A percentile compares a stretch with the other conserved stretches of the same genome.
Conservation (phyloP, 192 early-diverging fungal species). For the Coemansia guatemalensis region DNA sequence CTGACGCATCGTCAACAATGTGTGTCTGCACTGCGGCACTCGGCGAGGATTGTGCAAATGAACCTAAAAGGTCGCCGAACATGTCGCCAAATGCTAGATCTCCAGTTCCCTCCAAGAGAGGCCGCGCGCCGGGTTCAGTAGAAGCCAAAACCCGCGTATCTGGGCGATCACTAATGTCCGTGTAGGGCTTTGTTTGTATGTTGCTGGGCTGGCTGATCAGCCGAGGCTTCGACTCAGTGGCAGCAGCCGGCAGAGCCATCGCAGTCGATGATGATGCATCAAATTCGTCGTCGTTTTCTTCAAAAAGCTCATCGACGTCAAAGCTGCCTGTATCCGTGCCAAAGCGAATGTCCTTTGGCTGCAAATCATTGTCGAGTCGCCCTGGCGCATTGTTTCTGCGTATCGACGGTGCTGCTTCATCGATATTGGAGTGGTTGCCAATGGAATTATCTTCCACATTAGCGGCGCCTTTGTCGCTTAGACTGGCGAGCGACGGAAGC, state of each 20-base stretch:
- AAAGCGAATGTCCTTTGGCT: neutral
- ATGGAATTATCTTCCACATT: neutral
- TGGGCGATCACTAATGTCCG: neutral
- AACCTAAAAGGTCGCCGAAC: constrained; percentile 15
- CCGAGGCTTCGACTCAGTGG: neutral
- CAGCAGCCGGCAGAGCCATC: neutral
- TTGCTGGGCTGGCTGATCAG: neutral
- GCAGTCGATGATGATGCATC: neutral
- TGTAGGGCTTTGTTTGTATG: neutral
- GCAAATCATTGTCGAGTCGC: neutral
- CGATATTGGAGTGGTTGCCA: neutral
- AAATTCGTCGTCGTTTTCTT: constrained; percentile 10
- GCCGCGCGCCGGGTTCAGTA: neutral
- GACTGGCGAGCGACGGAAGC: constrained; percentile 28
- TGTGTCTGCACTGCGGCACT: neutral
- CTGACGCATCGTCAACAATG: neutral
- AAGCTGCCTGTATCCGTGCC: constrained; percentile 20
- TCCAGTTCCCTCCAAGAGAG: neutral
- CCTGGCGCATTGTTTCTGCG: neutral
- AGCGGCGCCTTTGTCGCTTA: constrained; percentile 1
- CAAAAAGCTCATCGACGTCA: constrained; percentile 39
- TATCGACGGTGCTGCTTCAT: neutral
- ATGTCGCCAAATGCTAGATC: constrained; percentile 21
- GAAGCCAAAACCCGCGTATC: neutral
- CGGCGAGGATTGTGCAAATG: neutral